Conservation (phyloP, 208 protist species). For the Leishmania gerbilli region DNA sequence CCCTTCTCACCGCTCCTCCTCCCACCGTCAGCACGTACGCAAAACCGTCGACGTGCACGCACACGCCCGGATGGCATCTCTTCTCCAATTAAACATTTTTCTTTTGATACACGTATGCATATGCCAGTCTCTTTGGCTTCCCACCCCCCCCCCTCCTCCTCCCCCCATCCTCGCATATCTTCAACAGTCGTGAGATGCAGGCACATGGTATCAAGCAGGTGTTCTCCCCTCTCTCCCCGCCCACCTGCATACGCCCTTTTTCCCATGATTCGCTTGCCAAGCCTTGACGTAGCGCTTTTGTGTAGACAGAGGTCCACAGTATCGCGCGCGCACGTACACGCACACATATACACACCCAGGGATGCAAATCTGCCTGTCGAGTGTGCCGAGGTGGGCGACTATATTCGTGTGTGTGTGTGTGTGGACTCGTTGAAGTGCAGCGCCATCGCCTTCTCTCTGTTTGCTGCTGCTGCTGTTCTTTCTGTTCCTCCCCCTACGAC, state of each 20-base stretch:
- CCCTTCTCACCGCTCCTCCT: neutral
- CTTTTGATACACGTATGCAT: neutral
- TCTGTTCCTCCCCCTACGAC: neutral
- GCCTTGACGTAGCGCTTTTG: neutral
- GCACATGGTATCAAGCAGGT: neutral
- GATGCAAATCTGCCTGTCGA: neutral
- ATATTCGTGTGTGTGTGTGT: neutral
- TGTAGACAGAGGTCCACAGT: slow-evolving; percentile 1
- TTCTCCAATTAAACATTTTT: neutral
- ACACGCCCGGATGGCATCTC: neutral
- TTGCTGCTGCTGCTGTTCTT: neutral
- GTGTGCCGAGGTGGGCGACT: neutral
- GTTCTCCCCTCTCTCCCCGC: neutral
- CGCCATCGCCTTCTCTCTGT: neutral
- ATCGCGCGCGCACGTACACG: neutral
- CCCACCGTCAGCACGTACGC: neutral
- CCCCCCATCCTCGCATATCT: neutral
- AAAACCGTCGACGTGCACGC: slow-evolving; percentile 1
- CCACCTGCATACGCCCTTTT: neutral
- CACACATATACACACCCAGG: neutral
- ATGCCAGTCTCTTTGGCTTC: neutral
- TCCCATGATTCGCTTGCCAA: neutral
- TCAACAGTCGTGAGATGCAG: neutral
- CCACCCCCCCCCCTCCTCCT: neutral
- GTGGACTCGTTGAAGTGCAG: neutral